A percentile compares a stretch with the other conserved stretches of the same genome.
phyloP scores from a whole-genome alignment of 208 protist species.

The Trypanosoma mega region DNA sequence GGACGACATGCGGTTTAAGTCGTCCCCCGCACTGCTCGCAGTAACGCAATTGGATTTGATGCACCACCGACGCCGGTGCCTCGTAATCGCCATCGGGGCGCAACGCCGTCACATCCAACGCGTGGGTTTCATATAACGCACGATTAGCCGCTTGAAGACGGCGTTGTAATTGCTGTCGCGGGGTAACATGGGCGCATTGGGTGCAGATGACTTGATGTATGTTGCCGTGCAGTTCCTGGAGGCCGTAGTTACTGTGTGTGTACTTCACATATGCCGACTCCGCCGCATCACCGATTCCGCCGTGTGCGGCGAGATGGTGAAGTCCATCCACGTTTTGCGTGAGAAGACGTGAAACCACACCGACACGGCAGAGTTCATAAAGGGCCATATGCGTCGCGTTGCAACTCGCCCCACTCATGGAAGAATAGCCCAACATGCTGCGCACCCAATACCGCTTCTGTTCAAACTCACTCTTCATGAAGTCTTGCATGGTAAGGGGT shows the following conservation, averaged over 20 bases:
- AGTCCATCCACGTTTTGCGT: constrained; percentile 86
- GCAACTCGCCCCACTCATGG: constrained; percentile 55
- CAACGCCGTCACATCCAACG: constrained; percentile 22
- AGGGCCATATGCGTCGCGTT: constrained; percentile 64
- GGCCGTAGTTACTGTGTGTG: constrained; percentile 37
- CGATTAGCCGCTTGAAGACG: constrained; percentile 41
- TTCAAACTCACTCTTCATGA: constrained; percentile 56
- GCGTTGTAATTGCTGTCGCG: constrained; percentile 46
- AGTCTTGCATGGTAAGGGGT: constrained; percentile 64
- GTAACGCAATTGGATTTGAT: constrained; percentile 49
- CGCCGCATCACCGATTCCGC: constrained; percentile 33
- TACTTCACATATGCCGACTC: constrained; percentile 40
- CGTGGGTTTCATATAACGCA: constrained; percentile 32
- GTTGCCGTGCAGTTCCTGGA: constrained; percentile 77
- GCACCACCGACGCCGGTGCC: constrained; percentile 32
- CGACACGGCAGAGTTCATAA: constrained; percentile 31
- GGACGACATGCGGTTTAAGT: constrained; percentile 83
- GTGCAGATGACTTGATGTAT: constrained; percentile 69
- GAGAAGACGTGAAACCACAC: constrained; percentile 47
- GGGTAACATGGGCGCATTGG: constrained; percentile 44
- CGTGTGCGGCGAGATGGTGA: constrained; percentile 71
- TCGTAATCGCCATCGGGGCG: constrained; percentile 75
- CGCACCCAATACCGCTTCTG: constrained; percentile 80
- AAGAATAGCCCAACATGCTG: constrained; percentile 66
- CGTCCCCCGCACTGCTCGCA: constrained; percentile 58